Percentiles rank a stretch among this genome's conserved stretches.
phyloP scores from a whole-genome alignment of 345 rosid species.

The Abelmoschus esculentus region DNA sequence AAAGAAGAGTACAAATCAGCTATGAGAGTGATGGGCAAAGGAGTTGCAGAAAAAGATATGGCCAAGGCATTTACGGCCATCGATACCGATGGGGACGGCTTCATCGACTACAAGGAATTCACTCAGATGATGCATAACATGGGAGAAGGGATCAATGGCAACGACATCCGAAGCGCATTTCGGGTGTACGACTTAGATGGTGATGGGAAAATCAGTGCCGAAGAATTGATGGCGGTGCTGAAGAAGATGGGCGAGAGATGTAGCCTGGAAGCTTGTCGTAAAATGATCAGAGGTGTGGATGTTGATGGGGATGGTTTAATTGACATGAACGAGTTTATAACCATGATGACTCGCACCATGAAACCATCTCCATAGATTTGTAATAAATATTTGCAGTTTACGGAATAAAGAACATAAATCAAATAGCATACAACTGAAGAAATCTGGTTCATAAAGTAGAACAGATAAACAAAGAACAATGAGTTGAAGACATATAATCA shows the following conservation, averaged over 20 bases:
- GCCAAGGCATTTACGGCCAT: constrained; percentile 28
- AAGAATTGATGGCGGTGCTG: constrained; percentile 47
- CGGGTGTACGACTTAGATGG: constrained; percentile 42
- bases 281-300: constrained; percentile 48
- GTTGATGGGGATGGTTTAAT: constrained; percentile 43
- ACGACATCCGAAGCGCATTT: constrained; percentile 40
- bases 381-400: neutral
- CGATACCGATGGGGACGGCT: constrained; percentile 51
- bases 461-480: neutral
- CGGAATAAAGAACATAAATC: neutral
- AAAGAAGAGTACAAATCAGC: constrained; percentile 39
- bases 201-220: constrained; percentile 44
- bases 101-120: constrained; percentile 44
- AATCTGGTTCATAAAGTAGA: neutral
- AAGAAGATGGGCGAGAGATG: constrained; percentile 39
- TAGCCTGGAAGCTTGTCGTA: constrained; percentile 39
- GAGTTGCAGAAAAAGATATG: constrained; percentile 26
- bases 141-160: constrained; percentile 24
- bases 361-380: constrained; percentile 6
- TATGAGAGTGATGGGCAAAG: constrained; percentile 27
- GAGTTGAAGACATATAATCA: constrained; percentile 7
- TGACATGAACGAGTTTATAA: constrained; percentile 47
- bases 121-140: constrained; percentile 27
- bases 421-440: neutral
- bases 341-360: constrained; percentile 43